Conservation (phyloP, 306 rosid genomes). For the Medicago truncatula region DNA sequence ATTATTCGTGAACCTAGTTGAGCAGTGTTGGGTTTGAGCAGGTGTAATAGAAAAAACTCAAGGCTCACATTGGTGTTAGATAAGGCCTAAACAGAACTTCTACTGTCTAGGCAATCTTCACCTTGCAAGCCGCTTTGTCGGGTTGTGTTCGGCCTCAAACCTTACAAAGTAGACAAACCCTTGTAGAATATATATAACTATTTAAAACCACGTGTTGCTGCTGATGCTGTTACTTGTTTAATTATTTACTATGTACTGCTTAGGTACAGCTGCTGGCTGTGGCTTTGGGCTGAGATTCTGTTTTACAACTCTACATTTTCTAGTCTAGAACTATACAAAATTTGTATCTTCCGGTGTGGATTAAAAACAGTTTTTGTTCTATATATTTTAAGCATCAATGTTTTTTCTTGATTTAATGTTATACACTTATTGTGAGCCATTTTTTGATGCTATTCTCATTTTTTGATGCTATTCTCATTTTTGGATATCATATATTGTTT, state of each 20-base stretch:
- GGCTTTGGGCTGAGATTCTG: slow-evolving; percentile 26
- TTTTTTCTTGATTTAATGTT: slow-evolving; percentile 31
- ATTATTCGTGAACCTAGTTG: not conserved
- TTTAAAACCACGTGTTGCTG: slow-evolving; percentile 8
- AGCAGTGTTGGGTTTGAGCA: not conserved
- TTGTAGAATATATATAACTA: slow-evolving; percentile 14
- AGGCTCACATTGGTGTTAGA: not conserved
- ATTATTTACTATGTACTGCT: slow-evolving; percentile 27
- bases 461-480: slow-evolving; percentile 29
- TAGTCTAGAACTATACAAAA: not conserved
- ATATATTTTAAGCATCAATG: slow-evolving; percentile 1
- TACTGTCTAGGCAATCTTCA: not conserved
- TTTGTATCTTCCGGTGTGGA: slow-evolving; percentile 1
- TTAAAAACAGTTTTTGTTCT: slow-evolving; percentile 7
- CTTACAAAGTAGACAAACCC: not conserved
- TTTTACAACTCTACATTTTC: slow-evolving; percentile 1
- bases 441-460: slow-evolving; percentile 19
- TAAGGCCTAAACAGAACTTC: not conserved
- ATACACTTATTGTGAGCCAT: slow-evolving; percentile 6
- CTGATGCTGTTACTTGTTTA: slow-evolving; percentile 8
- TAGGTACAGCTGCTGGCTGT: not conserved
- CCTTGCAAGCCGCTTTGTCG: too few relatives aligned
- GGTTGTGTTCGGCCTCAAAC: not conserved
- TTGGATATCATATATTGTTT: slow-evolving; percentile 28
- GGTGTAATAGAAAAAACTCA: not conserved